Base-by-base conservation (phyloP, 495 filamentous ascomycete species). In the Neurospora africana region DNA sequence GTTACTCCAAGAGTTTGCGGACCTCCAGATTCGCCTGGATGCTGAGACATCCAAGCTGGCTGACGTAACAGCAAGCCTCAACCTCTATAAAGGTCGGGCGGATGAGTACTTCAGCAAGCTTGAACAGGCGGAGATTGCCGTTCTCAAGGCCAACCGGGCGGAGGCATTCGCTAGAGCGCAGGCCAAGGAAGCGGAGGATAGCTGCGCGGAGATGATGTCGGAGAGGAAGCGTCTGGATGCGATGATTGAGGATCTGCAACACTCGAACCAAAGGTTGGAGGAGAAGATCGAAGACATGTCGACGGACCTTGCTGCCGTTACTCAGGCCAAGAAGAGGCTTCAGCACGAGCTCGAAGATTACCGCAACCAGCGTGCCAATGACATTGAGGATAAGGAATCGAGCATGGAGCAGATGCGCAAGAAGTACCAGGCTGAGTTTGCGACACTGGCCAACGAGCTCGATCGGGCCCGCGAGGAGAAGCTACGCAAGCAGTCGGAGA, bases 291-390 rank as follows among this genome's bases (percentile, higher is more conserved):
- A 98, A 75, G 95, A 99, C 79, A 84, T 98, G 73, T 91, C 91
- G 10, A 93, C 95, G 7, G 95, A 99, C 79, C 87, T 98, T 7
- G 90, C 94, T 53, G 90, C 88, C 44, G 95, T 93, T 17, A 82
- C 93, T 30, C 94, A 98, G 82, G 89, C 94, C 8, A 97, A 96
- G 84, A 97, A 97, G 80, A 89, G 95, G 61, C 88, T 99, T 7
- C 95, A 99, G 81, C 94, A 99, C 78, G 95, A 99, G 80, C 91
- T 99, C 5, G 95, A 98, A 82, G 95, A 99, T 79, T 99, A 98
- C 82, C 89, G 96, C 71, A 95, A 89, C 79, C 93, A 97, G 79
- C 89, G 95, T 43, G 94, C 94, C 38, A 97, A 96, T 75, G 95
- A 99, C 77, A 90, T 98, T 35, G 95, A 98, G 81, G 95, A 99